A percentile compares a stretch with the other conserved stretches of the same genome.
These are phyloP conservation scores for Saturnispora galanensis DNA, from an alignment of 805 yeast species.

Conservation along the genomic window DNA sequence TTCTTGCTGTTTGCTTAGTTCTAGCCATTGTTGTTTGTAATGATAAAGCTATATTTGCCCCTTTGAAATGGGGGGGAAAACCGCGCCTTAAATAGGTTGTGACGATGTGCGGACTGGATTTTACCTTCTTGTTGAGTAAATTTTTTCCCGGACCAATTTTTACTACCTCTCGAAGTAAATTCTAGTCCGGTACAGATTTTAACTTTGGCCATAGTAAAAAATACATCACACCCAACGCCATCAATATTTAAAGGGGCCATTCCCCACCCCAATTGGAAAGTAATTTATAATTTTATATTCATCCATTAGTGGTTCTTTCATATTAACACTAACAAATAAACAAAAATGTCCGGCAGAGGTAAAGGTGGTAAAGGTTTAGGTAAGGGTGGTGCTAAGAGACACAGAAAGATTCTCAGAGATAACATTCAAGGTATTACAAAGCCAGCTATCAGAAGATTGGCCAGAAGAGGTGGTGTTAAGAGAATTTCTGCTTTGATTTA, in stretches of 20 bases:
- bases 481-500: slow-evolving; percentile 98
- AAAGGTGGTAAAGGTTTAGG: slow-evolving; percentile 99
- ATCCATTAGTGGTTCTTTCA: slow-evolving; percentile 8
- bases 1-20: slow-evolving; percentile 92
- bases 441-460: slow-evolving; percentile 99
- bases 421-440: slow-evolving; percentile 99
- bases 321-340: slow-evolving; percentile 13
- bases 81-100: background rate
- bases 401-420: slow-evolving; percentile 98
- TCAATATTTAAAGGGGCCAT: background rate
- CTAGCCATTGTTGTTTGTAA: slow-evolving; percentile 53
- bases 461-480: slow-evolving; percentile 99
- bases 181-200: slow-evolving; percentile 1
- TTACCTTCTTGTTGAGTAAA: slow-evolving; percentile 6
- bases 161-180: slow-evolving; percentile 5
- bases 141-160: slow-evolving; percentile 1
- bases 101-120: background rate
- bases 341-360: slow-evolving; percentile 93
- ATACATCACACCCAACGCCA: background rate
- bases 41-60: background rate
- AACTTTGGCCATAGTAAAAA: slow-evolving; percentile 2
- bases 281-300: slow-evolving; percentile 3
- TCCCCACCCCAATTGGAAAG: background rate
- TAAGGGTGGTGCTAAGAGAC: slow-evolving; percentile 99
- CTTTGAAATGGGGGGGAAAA: background rate